Evolutionary conservation across 805 yeast genomes (phyloP), one percentile per base, ranked within the genome.

Genomic region (Hanseniaspora singularis): DNA sequence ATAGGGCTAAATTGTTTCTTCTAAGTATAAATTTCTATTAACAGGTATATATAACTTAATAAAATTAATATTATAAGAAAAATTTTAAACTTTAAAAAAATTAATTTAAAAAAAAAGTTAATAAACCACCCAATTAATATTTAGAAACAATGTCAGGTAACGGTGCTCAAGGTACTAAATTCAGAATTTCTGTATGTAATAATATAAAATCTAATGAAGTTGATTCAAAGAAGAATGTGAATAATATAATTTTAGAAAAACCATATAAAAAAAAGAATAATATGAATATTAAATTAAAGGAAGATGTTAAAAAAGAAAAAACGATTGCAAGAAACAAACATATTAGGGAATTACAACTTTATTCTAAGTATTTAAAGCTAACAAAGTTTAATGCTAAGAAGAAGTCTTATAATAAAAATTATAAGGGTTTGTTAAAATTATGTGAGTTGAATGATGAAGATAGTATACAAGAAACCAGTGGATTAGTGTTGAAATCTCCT

Each of bases 111-210:
- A 20, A 26, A 19, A 19, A n/a, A 19, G 9, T 7, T 15, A 33
- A n/a, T 12, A 20, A 42, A 30, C 40, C 43, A 38, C 39, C 42
- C 44, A 33, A 43, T 45, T 49, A 59, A 55, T 56, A 43, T 16
- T 43, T 30, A 59, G 60, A 60, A 63, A 73, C 66, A 71, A 81
- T 81, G 89, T 80, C 87, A 67, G 82, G 83, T 68, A 77, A 83
- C 71, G 94, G 94, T 79, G 92, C 95, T 76, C 85, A 94, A 72
- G 96, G 98, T 79, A 92, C 87, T 82, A 89, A 89, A 79, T 92
- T 82, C 86, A 87, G 96, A 77, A 86, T 89, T 84, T 87, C 98
- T 72, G 94, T 84, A 84, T 72, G 95, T 83, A 59, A 30, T 33
- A 9, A 23, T 12, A 51, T 19, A 16, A 12, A 32, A n/a, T 15